Evolutionary conservation across 1,284 basidiomycete species (phyloP).

Genomic region (Boletus semigastroideus): DNA sequence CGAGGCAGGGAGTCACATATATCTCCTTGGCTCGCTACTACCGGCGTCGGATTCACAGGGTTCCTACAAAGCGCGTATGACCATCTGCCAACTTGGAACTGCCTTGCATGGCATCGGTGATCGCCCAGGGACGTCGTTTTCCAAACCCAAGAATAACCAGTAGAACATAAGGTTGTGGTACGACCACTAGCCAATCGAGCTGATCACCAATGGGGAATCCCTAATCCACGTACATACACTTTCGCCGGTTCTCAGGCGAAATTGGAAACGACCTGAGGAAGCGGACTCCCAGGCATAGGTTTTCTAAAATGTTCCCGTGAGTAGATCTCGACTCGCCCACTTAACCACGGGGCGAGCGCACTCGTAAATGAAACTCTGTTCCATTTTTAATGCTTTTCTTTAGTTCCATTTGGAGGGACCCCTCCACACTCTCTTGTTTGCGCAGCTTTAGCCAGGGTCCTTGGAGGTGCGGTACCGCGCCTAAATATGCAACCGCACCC

Average conservation of each 20-base stretch:
- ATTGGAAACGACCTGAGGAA: conserved; percentile 2
- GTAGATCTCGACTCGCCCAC: conserved; percentile 8
- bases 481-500: conserved; percentile 7
- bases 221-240: background rate
- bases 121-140: conserved; percentile 11
- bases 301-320: conserved; percentile 16
- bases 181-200: conserved; percentile 1
- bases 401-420: conserved; percentile 9
- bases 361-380: conserved; percentile 19
- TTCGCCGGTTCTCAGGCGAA: conserved; percentile 19
- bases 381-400: conserved; percentile 13
- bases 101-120: conserved; percentile 4
- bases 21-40: background rate
- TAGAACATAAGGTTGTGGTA: background rate
- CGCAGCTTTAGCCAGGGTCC: conserved; percentile 10
- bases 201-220: conserved; percentile 9
- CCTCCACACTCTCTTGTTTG: conserved; percentile 1
- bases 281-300: conserved; percentile 24
- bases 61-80: background rate
- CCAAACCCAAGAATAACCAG: conserved; percentile 7
- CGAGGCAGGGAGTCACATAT: conserved; percentile 2
- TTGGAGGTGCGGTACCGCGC: conserved; percentile 11
- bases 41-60: conserved; percentile 3
- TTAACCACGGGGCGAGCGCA: conserved; percentile 6
- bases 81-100: background rate